phyloP scores from a whole-genome alignment of 805 yeast species.

The Torulaspora quercuum region DNA sequence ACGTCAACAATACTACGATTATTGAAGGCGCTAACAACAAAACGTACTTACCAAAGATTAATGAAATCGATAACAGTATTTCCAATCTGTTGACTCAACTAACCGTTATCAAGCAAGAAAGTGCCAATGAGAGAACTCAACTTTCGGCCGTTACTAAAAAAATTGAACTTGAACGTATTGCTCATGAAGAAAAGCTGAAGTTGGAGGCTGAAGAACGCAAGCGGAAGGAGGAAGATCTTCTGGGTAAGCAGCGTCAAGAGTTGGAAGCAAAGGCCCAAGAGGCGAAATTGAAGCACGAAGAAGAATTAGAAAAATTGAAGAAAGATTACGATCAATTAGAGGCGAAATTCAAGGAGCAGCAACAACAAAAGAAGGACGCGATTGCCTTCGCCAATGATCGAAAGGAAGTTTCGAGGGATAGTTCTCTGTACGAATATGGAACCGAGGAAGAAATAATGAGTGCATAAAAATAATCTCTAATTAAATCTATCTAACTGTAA shows the following conservation, averaged over 20 bases:
- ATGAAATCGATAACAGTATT: slow-evolving; percentile 27
- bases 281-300: slow-evolving; percentile 23
- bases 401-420: slow-evolving; percentile 9
- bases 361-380: slow-evolving; percentile 13
- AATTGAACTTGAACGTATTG: slow-evolving; percentile 28
- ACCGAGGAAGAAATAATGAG: slow-evolving; percentile 26
- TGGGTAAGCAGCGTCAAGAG: slow-evolving; percentile 29
- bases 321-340: slow-evolving; percentile 23
- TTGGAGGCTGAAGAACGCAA: slow-evolving; percentile 29
- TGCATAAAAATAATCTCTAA: no score
- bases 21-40: slow-evolving; percentile 24
- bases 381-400: slow-evolving; percentile 2
- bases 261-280: slow-evolving; percentile 21
- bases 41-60: slow-evolving; percentile 26
- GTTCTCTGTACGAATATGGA: slow-evolving; percentile 26
- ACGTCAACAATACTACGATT: slow-evolving; percentile 17
- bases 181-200: slow-evolving; percentile 28
- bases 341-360: slow-evolving; percentile 18
- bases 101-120: slow-evolving; percentile 31
- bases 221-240: slow-evolving; percentile 24
- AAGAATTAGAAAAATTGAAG: slow-evolving; percentile 22
- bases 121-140: slow-evolving; percentile 29
- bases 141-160: slow-evolving; percentile 29
- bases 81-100: slow-evolving; percentile 21
- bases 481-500: slow-evolving; percentile 6